Base-by-base conservation (phyloP, 371 early-diverging fungal genomes). In the Apophysomyces trapeziformis region DNA sequence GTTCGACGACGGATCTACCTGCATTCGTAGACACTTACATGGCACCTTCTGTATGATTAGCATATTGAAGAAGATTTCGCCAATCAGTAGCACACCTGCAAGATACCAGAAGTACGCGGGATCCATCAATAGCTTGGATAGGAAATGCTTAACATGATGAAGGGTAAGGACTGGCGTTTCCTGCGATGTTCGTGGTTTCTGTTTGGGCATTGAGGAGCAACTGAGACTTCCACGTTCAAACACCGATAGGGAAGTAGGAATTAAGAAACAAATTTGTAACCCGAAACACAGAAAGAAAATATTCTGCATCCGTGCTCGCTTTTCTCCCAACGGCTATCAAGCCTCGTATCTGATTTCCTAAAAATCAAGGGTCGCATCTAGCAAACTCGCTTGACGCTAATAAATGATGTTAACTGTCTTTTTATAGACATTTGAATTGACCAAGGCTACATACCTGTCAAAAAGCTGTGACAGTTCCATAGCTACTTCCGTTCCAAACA, bases 51-150 rank as follows among this genome's bases (percentile, higher is more conserved):
- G 79, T 64, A 90, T 81, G 21, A 90, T 85, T 8, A 82, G 60
- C 13, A 78, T 37, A 54, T 81, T 88, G 39, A 84, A 72, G 11
- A 79, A 47, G 11, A 71, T 60, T 66, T 89, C 89, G 16, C 78
- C 78, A 5, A 79, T 32, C 9, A 89, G 61, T 16, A 94, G 72
- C 41, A 90, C 62, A 1, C 72, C 73, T 8, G 88, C 82, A 35
- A 92, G 80, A 57, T 85, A 79, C 81, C 88, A 91, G 70, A 90
- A 90, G 70, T 93, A 92, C 0, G 75, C 74, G 16, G 80, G 85
- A 68, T 87, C 74, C 43, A 87, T 62, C 18, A 83, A 61, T 8
- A 90, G 83, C 11, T 61, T 58, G 9, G 56, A n/a, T 18, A 62
- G 57, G 6, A 61, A 16, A 11, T 7, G 13, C 21, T 43, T 21